Percentiles rank a stretch among this genome's conserved stretches.
phyloP scores from a whole-genome alignment of 2,329 filamentous ascomycete genomes.

The Ceratocystiopsis brevicomis region DNA sequence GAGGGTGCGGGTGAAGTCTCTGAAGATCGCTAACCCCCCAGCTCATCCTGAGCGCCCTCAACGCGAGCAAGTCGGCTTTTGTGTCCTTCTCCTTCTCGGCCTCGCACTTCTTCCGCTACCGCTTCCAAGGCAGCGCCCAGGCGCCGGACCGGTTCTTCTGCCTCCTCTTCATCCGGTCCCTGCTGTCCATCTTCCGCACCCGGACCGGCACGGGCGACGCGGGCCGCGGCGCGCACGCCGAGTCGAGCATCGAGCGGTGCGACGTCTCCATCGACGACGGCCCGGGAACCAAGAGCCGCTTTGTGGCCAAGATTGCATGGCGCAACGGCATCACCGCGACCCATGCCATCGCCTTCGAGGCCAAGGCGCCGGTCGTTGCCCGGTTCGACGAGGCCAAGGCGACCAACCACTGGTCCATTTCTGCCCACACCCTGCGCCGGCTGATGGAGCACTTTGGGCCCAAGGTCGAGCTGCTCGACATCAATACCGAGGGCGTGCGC shows the following conservation, averaged over 20 bases:
- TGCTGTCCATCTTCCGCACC: slow-evolving; percentile 57
- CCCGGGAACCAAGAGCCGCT: slow-evolving; percentile 49
- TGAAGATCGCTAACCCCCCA: slow-evolving; percentile 17
- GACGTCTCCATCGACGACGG: slow-evolving; percentile 58
- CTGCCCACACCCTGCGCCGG: slow-evolving; percentile 50
- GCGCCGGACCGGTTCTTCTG: slow-evolving; percentile 49
- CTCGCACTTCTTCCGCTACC: slow-evolving; percentile 52
- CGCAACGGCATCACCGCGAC: slow-evolving; percentile 62
- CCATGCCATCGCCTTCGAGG: slow-evolving; percentile 58
- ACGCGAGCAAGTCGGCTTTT: slow-evolving; percentile 66
- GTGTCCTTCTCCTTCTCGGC: slow-evolving; percentile 50
- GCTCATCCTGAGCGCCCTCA: slow-evolving; percentile 58
- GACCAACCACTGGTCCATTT: slow-evolving; percentile 52
- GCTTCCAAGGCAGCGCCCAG: slow-evolving; percentile 36
- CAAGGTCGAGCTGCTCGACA: slow-evolving; percentile 63
- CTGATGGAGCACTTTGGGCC: slow-evolving; percentile 66
- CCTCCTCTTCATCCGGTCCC: slow-evolving; percentile 50
- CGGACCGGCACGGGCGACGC: slow-evolving; percentile 36
- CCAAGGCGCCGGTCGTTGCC: slow-evolving; percentile 54
- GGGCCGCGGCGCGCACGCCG: slow-evolving; percentile 37
- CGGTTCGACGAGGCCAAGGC: slow-evolving; percentile 51
- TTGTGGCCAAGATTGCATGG: slow-evolving; percentile 56
- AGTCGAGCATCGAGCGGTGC: slow-evolving; percentile 54
- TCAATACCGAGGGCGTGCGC: slow-evolving; percentile 53
- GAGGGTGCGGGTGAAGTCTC: neutral